These are phyloP conservation scores for Yamadazyma dushanensis DNA, from an alignment of 1,139 yeast genomes.

Conservation along the genomic window DNA sequence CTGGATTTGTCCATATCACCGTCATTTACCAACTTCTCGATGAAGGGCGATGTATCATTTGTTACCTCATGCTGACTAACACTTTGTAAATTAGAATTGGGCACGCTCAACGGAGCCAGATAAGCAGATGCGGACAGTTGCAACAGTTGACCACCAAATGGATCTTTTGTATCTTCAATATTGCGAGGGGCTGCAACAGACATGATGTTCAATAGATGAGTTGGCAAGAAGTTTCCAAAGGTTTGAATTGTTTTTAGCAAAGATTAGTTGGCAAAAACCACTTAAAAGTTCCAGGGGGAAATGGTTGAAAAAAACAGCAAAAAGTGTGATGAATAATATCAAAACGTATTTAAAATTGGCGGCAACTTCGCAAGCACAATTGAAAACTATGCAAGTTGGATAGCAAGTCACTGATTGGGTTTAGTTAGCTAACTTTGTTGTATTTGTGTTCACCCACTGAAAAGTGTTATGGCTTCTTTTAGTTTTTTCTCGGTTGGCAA, in stretches of 20 bases:
- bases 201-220: too few species aligned
- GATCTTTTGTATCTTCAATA: too few species aligned
- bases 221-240: not conserved
- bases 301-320: slow-evolving; percentile 3
- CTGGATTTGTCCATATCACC: slow-evolving; percentile 24
- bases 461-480: slow-evolving; percentile 1
- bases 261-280: not conserved
- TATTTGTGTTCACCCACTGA: not conserved
- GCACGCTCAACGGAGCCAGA: too few species aligned
- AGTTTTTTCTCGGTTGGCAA: slow-evolving; percentile 13
- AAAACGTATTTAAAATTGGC: too few species aligned
- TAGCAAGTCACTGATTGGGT: not conserved
- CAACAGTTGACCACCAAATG: too few species aligned
- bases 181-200: not conserved
- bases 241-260: too few species aligned
- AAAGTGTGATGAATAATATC: not conserved
- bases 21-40: slow-evolving; percentile 11
- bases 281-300: slow-evolving; percentile 3
- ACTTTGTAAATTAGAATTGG: too few species aligned
- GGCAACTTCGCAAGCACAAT: not conserved
- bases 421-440: too few species aligned
- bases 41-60: slow-evolving; percentile 8
- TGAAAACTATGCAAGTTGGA: not conserved
- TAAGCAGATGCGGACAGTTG: too few species aligned
- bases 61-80: too few species aligned